Percentiles rank a stretch among this genome's conserved stretches.
phyloP scores from a whole-genome alignment of 2,329 filamentous ascomycete species.

The Penicillium sp. region DNA sequence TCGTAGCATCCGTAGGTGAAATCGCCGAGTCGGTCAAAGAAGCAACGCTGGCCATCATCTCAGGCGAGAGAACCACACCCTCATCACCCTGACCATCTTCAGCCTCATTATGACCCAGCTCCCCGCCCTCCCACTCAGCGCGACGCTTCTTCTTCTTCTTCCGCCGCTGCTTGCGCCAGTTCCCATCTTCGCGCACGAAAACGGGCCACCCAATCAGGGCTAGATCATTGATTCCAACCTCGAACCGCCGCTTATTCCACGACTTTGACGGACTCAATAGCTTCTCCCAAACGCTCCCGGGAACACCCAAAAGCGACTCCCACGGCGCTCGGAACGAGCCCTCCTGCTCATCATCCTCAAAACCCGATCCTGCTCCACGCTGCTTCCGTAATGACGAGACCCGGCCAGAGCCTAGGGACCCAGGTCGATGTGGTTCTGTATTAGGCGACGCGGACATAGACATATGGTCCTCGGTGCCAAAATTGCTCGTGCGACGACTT shows the following conservation, averaged over 20 bases:
- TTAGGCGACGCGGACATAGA: slow-evolving; percentile 25
- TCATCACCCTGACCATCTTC: slow-evolving; percentile 34
- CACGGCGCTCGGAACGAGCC: slow-evolving; percentile 31
- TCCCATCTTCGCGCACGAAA: slow-evolving; percentile 71
- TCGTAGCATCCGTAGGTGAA: slow-evolving; percentile 21
- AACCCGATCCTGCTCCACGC: slow-evolving; percentile 27
- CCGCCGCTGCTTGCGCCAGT: slow-evolving; percentile 64
- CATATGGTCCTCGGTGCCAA: slow-evolving; percentile 31
- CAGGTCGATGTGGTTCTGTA: slow-evolving; percentile 29
- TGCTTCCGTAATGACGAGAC: slow-evolving; percentile 26
- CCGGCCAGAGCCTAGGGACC: slow-evolving; percentile 33
- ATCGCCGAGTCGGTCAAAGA: slow-evolving; percentile 26
- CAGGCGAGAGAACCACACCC: slow-evolving; percentile 21
- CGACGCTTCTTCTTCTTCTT: slow-evolving; percentile 38
- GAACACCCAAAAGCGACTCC: slow-evolving; percentile 66
- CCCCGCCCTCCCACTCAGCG: slow-evolving; percentile 28
- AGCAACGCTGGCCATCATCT: slow-evolving; percentile 29
- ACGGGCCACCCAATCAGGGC: slow-evolving; percentile 79
- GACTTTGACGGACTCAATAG: slow-evolving; percentile 69
- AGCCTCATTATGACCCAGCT: slow-evolving; percentile 36
- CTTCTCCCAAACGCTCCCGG: slow-evolving; percentile 71
- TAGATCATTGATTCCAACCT: slow-evolving; percentile 73
- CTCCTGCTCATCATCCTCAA: slow-evolving; percentile 29
- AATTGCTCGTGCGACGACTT: slow-evolving; percentile 30
- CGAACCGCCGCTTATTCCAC: slow-evolving; percentile 76